Evolutionary conservation across 2,329 filamentous ascomycete species (phyloP), one percentile per base, ranked within the genome.

Genomic region (Alternaria arborescens): DNA sequence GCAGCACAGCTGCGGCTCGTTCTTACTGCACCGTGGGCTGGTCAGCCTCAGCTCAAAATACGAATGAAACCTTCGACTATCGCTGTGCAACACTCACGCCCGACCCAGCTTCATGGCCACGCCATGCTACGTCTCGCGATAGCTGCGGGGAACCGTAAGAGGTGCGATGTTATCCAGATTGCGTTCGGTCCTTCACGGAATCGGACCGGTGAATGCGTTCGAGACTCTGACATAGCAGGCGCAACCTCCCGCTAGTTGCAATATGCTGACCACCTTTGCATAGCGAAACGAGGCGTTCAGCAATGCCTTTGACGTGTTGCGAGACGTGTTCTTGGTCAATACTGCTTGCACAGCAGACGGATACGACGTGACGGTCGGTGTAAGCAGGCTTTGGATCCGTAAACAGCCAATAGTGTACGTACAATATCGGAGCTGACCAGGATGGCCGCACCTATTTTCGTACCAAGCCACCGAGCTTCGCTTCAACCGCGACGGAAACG

Each of bases 141-240:
- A 40, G 3, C 57, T 62, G 60, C 58, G 60, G 60, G 60, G 60
- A 62, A 60, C 60, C 60, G 60, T 60, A 41, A 42, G 22, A 44
- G 28, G 22, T 20, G 53, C 53, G 46, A 18, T 34, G 26, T 36
- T 32, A 48, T 26, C 42, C 50, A 26, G 16, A 42, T 38, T 43
- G 22, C 34, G 38, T 57, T 55, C 55, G 24, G 53, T n/a, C 20
- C 18, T 46, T 48, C 32, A 44, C 18, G 22, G 42, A 22, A 43
- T 52, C 58, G 53, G 61, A 53, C 50, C 26, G 41, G 55, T 59
- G 41, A 52, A 41, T 30, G n/a, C 26, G 8, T 38, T 26, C 16
- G 24, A 32, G 32, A 20, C 41, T 52, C 44, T 52, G 18, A 44
- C 42, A 48, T 40, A 41, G 32, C 24, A 46, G 26, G 22, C 43